Evolutionary conservation across 2,329 filamentous ascomycete genomes (phyloP), one percentile per base, ranked within the genome.

Genomic region (Fusarium sp.): DNA sequence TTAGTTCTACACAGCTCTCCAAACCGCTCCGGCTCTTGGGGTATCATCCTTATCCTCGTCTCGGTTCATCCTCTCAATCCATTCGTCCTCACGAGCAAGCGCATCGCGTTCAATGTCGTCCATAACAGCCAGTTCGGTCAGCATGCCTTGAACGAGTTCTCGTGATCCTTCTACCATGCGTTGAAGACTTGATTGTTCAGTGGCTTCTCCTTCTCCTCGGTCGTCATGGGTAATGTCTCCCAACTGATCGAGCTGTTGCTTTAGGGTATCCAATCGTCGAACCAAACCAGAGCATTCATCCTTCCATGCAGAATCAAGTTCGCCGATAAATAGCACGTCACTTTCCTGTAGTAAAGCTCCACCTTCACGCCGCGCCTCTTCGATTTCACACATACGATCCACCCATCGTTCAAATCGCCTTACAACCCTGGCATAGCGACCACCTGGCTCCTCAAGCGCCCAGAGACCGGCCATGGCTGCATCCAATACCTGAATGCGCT

Each of bases 51-150:
- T 76, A 13, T 79, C 76, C 6, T 78, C 80, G 21, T 79, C 78
- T 46, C 80, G 74, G 70, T 85, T 88, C 79, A 86, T 83, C 58
- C 72, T 78, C 75, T 81, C 81, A 41, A 91, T 85, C 86, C 89
- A 90, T 40, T 80, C 80, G 56, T 82, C 82, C 76, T 91, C 89
- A 42, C 83, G 80, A 45, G 76, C 78, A 51, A 87, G 76, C 6
- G 87, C 84, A 69, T 88, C 87, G 45, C 78, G 79, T 77, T 90
- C 87, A 56, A 91, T 85, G 70, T 84, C 81, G 55, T 82, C 82
- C 89, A 91, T 91, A 60, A 84, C 62, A n/a, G 76, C 76, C 64
- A 91, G 77, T 79, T 91, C 89, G n/a, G 79, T 80, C 42, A 89
- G 76, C 88, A 91, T 91, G 35, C 83, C 86, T 46, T 79, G 73